Evolutionary conservation across 257 asterid genomes (phyloP).

Genomic region (Orobanche coerulescens): DNA sequence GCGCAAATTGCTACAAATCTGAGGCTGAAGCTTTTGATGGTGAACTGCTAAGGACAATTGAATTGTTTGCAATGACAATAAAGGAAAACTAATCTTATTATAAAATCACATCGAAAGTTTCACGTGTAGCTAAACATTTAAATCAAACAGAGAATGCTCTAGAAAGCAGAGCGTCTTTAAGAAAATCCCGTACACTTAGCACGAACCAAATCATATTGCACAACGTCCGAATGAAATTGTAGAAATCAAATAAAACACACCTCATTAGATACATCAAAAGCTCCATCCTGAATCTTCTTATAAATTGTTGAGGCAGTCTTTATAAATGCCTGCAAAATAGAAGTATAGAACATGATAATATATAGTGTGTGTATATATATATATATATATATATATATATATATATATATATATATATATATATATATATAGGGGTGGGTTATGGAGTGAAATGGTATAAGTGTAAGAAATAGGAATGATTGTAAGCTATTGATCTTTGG

Average conservation of each 20-base stretch:
- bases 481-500: too few species aligned
- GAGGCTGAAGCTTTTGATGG: slow-evolving; percentile 3
- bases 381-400: too few species aligned
- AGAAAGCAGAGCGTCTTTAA: neutral
- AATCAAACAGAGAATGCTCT: neutral
- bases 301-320: slow-evolving; percentile 69
- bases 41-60: neutral
- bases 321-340: slow-evolving; percentile 56
- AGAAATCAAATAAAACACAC: slow-evolving; percentile 25
- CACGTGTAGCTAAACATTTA: neutral
- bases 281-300: slow-evolving; percentile 78
- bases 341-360: slow-evolving; percentile 7
- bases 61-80: neutral
- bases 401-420: neutral
- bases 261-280: slow-evolving; percentile 75
- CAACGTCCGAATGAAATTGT: neutral
- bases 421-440: too few species aligned
- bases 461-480: too few species aligned
- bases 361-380: too few species aligned
- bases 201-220: neutral
- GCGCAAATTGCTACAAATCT: neutral
- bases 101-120: neutral
- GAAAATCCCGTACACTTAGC: neutral
- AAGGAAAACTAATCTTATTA: neutral
- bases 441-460: too few species aligned